Conservation (phyloP, 345 rosid genomes). For the Gossypium anomalum region DNA sequence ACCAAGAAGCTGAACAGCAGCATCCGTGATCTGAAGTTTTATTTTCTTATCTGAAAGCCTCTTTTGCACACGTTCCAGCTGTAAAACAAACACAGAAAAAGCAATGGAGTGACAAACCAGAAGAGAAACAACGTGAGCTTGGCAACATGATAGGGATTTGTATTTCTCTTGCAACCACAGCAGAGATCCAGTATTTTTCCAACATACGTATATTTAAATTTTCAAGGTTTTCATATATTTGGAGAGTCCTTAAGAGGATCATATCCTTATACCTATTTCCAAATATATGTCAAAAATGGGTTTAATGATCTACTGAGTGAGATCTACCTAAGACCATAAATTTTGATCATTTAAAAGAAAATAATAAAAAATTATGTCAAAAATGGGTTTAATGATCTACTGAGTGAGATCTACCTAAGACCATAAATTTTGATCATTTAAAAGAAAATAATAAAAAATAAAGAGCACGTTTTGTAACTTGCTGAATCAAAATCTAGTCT, state of each 20-base stretch:
- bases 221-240: too few relatives aligned
- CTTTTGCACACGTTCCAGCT: constrained; percentile 91
- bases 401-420: not conserved
- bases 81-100: constrained; percentile 23
- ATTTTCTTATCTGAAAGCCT: constrained; percentile 85
- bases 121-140: not conserved
- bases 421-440: not conserved
- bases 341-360: not conserved
- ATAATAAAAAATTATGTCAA: too few relatives aligned
- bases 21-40: constrained; percentile 62
- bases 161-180: not conserved
- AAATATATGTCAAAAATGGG: too few relatives aligned
- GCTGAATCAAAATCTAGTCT: not conserved
- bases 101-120: not conserved
- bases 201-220: too few relatives aligned
- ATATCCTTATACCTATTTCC: too few relatives aligned
- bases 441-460: not conserved
- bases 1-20: constrained; percentile 74
- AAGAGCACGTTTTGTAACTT: not conserved
- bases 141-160: not conserved
- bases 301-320: not conserved
- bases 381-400: not conserved
- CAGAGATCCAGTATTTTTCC: not conserved
- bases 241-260: too few relatives aligned
- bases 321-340: too few relatives aligned